Conservation (phyloP, 148 eudicot species). For the Suaeda aralocaspica region DNA sequence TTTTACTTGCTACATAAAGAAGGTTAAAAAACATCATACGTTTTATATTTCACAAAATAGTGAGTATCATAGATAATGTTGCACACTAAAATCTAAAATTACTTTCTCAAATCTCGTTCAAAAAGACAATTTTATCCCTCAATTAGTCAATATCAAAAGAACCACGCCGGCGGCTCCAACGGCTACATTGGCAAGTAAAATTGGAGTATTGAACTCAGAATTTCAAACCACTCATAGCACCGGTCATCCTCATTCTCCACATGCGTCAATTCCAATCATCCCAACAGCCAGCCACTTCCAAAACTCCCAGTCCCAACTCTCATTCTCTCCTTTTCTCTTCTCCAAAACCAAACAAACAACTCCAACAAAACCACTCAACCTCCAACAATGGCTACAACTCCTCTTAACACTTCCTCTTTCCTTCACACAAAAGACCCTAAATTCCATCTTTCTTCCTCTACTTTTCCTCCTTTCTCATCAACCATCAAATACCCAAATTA, state of each 20-base stretch:
- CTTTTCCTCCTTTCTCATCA: conserved; percentile 16
- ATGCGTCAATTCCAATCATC: background rate
- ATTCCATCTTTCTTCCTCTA: conserved; percentile 14
- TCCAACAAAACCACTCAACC: background rate
- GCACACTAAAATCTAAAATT: too few species aligned
- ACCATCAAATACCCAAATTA: conserved; percentile 11
- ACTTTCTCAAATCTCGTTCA: too few species aligned
- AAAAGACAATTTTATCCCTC: too few species aligned
- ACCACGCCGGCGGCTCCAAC: too few species aligned
- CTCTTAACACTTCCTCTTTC: conserved; percentile 12
- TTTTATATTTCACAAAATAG: too few species aligned
- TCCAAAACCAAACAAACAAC: background rate
- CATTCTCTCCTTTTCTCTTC: background rate
- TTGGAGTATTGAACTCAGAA: too few species aligned
- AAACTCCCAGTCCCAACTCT: background rate
- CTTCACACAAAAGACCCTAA: conserved; percentile 12
- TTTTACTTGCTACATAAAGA: too few species aligned
- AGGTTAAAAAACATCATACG: too few species aligned
- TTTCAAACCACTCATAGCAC: background rate
- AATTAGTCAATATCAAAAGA: too few species aligned
- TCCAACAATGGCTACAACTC: conserved; percentile 18
- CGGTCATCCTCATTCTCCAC: background rate
- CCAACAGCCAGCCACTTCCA: too few species aligned
- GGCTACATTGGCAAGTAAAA: too few species aligned
- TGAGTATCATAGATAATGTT: too few species aligned